Base-by-base conservation (phyloP, 2,329 filamentous ascomycete genomes). In the Hypoxylon sp. region DNA sequence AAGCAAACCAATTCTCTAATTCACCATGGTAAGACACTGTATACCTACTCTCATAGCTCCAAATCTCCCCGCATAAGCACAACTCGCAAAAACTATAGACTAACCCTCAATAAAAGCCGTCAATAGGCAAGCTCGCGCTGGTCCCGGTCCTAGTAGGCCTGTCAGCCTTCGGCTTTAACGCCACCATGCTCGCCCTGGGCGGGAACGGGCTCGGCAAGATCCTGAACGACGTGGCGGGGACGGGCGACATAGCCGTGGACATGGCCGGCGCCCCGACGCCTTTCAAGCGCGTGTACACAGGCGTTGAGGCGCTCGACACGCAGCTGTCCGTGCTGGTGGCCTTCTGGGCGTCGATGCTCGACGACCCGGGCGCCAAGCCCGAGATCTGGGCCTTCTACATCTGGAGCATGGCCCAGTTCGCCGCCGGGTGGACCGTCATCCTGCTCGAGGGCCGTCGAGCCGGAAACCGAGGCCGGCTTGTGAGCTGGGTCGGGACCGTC, bases 331-430 rank as follows among this genome's bases (percentile, higher is more conserved):
- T 53, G 2, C 43, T 60, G 6, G 42, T 53, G 13, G 34, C 15
- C 29, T 52, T 57, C 25, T 57, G 59, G 81, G 43, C 51, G 13
- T 27, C 55, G 8, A 34, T 59, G n/a, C 30, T 69, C 35, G 63
- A 67, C 43, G 66, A 63, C 26, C 15, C 26, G 30, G 57, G 57
- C 37, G 58, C 62, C 32, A 21, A 54, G 38, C 57, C 53, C 42
- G 57, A 63, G 6, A 37, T 43, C 19, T 52, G 38, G 19, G 34
- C 64, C 6, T 64, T 63, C 57, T 64, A 62, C 45, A 35, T 60
- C 19, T 68, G 66, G 62, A 60, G 37, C 7, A 59, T 67, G 59
- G 62, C 59, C 5, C 67, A 69, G 51, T 65, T 65, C 45, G 59
- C 47, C 19, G 64, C 62, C 20, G 56, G 20, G 20, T 67, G 66